Percentiles rank a stretch among this genome's conserved stretches.
These are phyloP conservation scores for Calonectria pseudoreteaudii DNA, from an alignment of 2,329 filamentous ascomycete species.

Conservation along the genomic window DNA sequence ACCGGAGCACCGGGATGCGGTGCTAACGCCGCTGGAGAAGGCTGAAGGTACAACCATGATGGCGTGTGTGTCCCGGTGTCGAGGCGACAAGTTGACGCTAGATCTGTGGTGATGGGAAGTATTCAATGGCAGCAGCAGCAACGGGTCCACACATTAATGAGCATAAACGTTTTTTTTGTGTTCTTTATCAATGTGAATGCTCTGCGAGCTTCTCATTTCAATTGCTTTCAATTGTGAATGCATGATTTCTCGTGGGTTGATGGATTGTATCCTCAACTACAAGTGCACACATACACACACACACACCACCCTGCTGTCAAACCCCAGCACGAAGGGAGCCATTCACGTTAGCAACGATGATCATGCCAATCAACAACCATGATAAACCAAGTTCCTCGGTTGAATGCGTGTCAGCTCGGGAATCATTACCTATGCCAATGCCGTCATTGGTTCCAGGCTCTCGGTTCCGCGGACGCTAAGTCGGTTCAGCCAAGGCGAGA, in stretches of 20 bases:
- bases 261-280: not conserved
- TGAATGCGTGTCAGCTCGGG: not conserved
- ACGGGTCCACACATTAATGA: no score
- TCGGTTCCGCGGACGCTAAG: slow-evolving; percentile 5
- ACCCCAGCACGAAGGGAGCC: not conserved
- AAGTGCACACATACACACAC: not conserved
- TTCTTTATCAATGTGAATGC: no score
- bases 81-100: not conserved
- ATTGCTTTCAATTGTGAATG: not conserved
- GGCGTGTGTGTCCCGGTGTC: not conserved
- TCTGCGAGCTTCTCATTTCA: not conserved
- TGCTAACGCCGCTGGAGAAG: not conserved
- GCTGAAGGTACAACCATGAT: not conserved
- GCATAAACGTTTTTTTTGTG: not conserved
- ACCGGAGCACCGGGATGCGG: slow-evolving; percentile 11
- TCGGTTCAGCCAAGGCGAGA: not conserved
- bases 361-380: not conserved
- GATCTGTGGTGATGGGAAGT: not conserved
- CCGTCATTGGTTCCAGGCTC: not conserved
- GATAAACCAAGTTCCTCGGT: not conserved
- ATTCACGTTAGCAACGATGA: not conserved
- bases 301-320: no score
- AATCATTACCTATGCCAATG: not conserved
- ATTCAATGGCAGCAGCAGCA: not conserved
- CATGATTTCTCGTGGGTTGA: not conserved